Percentiles rank a stretch among this genome's conserved stretches.
Conservation (phyloP, 208 protist species). For the Leishmania tropica region DNA sequence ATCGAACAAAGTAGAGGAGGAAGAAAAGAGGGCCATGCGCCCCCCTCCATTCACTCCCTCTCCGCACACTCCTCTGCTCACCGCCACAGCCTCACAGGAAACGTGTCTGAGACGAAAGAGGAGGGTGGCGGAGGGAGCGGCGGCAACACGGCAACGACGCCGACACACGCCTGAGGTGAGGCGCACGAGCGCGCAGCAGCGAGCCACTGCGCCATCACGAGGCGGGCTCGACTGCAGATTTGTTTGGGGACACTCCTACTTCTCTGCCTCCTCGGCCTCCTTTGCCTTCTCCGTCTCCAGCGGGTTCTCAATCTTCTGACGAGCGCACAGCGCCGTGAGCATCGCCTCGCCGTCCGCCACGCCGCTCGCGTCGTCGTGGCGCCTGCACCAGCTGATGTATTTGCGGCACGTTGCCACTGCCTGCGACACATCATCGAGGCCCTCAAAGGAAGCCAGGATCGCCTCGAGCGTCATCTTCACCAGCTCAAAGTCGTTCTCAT, state of each 20-base stretch:
- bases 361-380: constrained; percentile 71
- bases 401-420: constrained; percentile 82
- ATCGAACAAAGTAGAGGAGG: neutral
- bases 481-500: constrained; percentile 75
- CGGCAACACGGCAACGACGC: neutral
- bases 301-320: constrained; percentile 45
- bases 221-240: neutral
- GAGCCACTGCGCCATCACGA: neutral
- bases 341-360: constrained; percentile 62
- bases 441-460: constrained; percentile 84
- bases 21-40: neutral
- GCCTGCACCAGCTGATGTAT: constrained; percentile 87
- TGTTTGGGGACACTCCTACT: neutral
- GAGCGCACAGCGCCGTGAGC: constrained; percentile 58
- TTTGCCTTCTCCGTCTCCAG: constrained; percentile 12
- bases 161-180: neutral
- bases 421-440: constrained; percentile 78
- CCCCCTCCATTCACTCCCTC: neutral
- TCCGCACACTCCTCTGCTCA: neutral
- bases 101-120: neutral
- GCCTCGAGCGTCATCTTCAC: constrained; percentile 78
- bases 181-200: neutral
- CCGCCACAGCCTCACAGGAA: neutral
- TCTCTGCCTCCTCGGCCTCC: neutral
- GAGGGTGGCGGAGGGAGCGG: too few species aligned